Percentiles rank a stretch among this genome's conserved stretches.
Conservation (phyloP, 2,329 filamentous ascomycete genomes). For the Ciborinia camelliae region DNA sequence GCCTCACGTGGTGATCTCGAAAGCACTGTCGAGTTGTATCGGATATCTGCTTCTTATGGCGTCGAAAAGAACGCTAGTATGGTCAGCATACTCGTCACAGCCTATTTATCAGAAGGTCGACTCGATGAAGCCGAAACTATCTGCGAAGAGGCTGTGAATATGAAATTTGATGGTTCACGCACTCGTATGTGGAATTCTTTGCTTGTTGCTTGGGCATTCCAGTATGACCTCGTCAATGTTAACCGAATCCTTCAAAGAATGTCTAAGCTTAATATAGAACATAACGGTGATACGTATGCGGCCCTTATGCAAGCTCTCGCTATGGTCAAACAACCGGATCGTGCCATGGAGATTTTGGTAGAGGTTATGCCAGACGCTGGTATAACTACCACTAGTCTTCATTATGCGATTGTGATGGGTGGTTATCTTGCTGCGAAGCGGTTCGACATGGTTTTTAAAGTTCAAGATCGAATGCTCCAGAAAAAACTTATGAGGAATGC, state of each 20-base stretch:
- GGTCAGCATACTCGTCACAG: conserved; percentile 63
- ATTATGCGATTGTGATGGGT: conserved; percentile 52
- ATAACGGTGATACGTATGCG: conserved; percentile 57
- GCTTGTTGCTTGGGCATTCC: conserved; percentile 64
- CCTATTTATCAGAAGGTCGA: conserved; percentile 58
- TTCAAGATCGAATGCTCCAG: conserved; percentile 43
- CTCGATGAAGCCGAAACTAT: conserved; percentile 56
- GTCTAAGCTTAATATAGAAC: conserved; percentile 47
- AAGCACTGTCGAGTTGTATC: conserved; percentile 62
- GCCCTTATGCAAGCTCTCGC: conserved; percentile 58
- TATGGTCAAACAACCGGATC: conserved; percentile 50
- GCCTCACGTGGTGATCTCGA: conserved; percentile 70
- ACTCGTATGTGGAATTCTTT: conserved; percentile 77
- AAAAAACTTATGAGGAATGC: conserved; percentile 41
- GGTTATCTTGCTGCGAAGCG: conserved; percentile 42
- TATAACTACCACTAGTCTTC: conserved; percentile 45
- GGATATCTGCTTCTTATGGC: conserved; percentile 53
- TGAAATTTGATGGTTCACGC: conserved; percentile 49
- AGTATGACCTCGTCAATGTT: conserved; percentile 54
- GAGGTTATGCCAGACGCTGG: conserved; percentile 48
- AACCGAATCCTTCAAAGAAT: conserved; percentile 54
- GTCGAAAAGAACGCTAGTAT: conserved; percentile 55
- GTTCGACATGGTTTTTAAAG: conserved; percentile 47
- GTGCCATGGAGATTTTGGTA: conserved; percentile 52
- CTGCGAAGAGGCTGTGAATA: conserved; percentile 53